Base-by-base conservation (phyloP, 768 basidiomycete genomes). In the Amanita pallidorosea region DNA sequence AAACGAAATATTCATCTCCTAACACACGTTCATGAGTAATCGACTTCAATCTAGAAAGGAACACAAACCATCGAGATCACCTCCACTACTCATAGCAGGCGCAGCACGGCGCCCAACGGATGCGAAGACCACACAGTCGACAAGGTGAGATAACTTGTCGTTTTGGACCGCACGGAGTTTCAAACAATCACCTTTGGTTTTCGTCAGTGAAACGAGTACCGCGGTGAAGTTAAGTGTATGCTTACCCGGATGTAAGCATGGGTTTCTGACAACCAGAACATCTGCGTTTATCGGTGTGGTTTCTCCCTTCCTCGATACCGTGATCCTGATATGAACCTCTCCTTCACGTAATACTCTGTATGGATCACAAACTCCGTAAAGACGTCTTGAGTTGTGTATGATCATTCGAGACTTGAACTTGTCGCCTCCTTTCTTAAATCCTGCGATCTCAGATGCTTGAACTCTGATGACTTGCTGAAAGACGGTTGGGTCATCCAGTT, bases 81-180 rank as follows among this genome's bases (percentile, higher is more conserved):
- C 80, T 7, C 83, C 83, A 44, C 81, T 82, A 40, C 77, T 81
- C 81, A 85, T 83, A 0, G 81, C 75, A 5, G 82, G 81, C 7
- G 82, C 81, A 12, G 83, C 70, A 45, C 79, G 74, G 33, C 74
- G 75, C 5, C 79, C 81, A 15, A 76, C 75, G 1, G 75, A 72
- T 1, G 83, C 76, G 55, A 85, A 85, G 2, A 85, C 81, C 15
- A 85, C 65, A 52, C 82, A 85, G 50, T 85, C 83, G 0, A 80
- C 71, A 0, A 85, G 70, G 58, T 84, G 81, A 5, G 70, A 58
- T 13, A 84, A 61, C 13, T 67, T 59, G 2, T 71, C 68, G 53
- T 77, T 65, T 45, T 76, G 60, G 1, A 77, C 81, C 0, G 82
- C 83, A 8, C 81, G 67, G 1, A 84, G 67, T 57, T 84, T 85